These are phyloP conservation scores for Arabidopsis hybrid DNA, from an alignment of 441 rosid species.

Conservation along the genomic window DNA sequence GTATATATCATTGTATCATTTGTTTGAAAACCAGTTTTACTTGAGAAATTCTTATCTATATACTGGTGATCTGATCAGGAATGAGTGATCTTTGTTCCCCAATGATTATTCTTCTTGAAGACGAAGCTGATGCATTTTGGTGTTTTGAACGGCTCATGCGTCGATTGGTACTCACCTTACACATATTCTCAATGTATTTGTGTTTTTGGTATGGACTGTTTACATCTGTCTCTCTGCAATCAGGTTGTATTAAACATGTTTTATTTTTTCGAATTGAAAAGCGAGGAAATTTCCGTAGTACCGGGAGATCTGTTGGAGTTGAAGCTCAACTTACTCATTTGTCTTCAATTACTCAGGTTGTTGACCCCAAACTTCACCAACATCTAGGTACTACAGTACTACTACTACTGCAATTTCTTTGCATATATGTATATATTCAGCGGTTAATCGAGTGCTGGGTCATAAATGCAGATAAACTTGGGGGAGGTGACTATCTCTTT, in stretches of 20 bases:
- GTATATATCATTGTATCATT: conserved; percentile 8
- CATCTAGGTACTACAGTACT: conserved; percentile 69
- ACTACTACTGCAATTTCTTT: not conserved
- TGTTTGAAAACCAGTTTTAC: conserved; percentile 17
- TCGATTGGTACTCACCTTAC: conserved; percentile 68
- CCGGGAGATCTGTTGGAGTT: conserved; percentile 90
- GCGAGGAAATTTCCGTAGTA: conserved; percentile 96
- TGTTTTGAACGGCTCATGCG: conserved; percentile 98
- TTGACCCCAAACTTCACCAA: conserved; percentile 95
- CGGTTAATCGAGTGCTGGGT: conserved; percentile 15
- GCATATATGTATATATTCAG: not conserved
- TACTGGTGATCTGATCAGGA: conserved; percentile 54
- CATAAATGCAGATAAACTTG: conserved; percentile 73
- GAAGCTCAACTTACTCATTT: conserved; percentile 85
- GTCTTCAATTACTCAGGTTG: conserved; percentile 85
- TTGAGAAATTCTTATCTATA: not conserved
- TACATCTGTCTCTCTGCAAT: conserved; percentile 5
- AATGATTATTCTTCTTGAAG: conserved; percentile 89
- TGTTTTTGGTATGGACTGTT: conserved; percentile 14
- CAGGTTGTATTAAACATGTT: conserved; percentile 14
- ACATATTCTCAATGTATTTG: not conserved
- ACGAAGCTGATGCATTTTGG: conserved; percentile 98
- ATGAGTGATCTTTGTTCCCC: conserved; percentile 99
- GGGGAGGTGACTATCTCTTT: conserved; percentile 96
- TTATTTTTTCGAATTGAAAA: conserved; percentile 42